Percentiles rank a stretch among this genome's conserved stretches.
Evolutionary conservation across 805 yeast genomes (phyloP).

Genomic region (Saccharomycopsis capsularis): DNA sequence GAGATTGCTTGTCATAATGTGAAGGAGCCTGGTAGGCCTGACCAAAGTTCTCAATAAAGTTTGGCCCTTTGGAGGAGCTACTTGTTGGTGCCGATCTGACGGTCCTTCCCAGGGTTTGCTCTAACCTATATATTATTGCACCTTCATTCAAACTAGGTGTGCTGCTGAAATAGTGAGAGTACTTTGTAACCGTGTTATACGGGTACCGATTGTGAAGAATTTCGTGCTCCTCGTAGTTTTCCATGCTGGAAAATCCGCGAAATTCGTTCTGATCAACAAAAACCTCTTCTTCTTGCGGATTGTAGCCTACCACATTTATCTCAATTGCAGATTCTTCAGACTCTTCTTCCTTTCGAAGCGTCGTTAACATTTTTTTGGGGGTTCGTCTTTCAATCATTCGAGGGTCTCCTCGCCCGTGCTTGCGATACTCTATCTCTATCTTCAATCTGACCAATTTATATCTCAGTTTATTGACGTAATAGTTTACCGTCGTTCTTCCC

Average conservation of each 20-base stretch:
- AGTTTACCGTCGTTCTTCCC: not conserved
- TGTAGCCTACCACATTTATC: too few species aligned
- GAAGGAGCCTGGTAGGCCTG: too few species aligned
- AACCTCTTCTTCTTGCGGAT: not conserved
- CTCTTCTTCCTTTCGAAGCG: not conserved
- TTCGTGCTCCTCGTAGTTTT: not conserved
- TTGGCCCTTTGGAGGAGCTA: too few species aligned
- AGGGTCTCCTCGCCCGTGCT: not conserved
- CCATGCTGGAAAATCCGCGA: not conserved
- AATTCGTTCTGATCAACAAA: not conserved
- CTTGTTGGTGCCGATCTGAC: too few species aligned
- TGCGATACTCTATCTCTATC: slow-evolving; percentile 1
- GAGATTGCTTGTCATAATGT: too few species aligned
- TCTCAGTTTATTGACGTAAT: slow-evolving; percentile 2
- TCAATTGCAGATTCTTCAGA: not conserved
- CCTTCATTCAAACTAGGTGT: too few species aligned
- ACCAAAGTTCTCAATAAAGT: too few species aligned
- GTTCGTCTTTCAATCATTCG: not conserved
- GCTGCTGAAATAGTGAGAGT: too few species aligned
- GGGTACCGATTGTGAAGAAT: not conserved
- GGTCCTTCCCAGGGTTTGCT: too few species aligned
- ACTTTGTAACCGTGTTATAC: too few species aligned
- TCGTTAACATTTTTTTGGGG: not conserved
- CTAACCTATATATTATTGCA: too few species aligned
- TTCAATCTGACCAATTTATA: slow-evolving; percentile 8